These are phyloP conservation scores for Gracilaria domingensis DNA, from an alignment of 23 red algal genomes.

Conservation along the genomic window DNA sequence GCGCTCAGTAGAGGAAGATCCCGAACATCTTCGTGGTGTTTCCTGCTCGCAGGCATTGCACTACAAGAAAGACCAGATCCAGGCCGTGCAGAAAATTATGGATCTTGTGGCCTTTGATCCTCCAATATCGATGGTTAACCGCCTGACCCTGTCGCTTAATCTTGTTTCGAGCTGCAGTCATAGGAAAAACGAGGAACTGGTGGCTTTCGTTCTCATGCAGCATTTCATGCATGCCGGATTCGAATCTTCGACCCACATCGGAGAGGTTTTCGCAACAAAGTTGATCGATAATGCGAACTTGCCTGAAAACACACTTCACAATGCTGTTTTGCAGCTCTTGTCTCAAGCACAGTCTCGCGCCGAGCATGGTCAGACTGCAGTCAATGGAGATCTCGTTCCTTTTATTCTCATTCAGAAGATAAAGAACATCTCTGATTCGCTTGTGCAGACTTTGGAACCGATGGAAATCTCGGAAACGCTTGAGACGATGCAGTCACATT, in stretches of 20 bases:
- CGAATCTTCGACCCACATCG: neutral
- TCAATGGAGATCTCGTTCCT: neutral
- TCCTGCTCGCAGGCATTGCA: too few relatives aligned
- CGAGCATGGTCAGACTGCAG: neutral
- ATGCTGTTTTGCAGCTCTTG: constrained; percentile 5
- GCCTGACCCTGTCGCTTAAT: neutral
- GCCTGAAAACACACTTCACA: neutral
- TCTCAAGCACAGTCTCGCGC: neutral
- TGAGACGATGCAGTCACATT: neutral
- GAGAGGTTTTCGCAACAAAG: neutral
- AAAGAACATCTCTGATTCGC: neutral
- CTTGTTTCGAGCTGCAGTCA: neutral
- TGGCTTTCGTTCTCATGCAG: neutral
- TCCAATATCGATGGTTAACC: neutral
- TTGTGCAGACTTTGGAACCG: neutral
- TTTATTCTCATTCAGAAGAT: constrained; percentile 16
- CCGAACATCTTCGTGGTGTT: too few relatives aligned
- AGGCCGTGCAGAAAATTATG: neutral
- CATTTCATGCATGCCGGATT: neutral
- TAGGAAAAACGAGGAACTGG: neutral
- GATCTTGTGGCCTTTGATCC: neutral
- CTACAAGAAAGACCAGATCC: neutral
- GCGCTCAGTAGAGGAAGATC: too few relatives aligned
- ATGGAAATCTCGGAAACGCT: neutral
- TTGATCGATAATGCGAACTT: neutral